Base-by-base conservation (phyloP, 352 stramenopile genomes). In the Aphanomyces stellatus region DNA sequence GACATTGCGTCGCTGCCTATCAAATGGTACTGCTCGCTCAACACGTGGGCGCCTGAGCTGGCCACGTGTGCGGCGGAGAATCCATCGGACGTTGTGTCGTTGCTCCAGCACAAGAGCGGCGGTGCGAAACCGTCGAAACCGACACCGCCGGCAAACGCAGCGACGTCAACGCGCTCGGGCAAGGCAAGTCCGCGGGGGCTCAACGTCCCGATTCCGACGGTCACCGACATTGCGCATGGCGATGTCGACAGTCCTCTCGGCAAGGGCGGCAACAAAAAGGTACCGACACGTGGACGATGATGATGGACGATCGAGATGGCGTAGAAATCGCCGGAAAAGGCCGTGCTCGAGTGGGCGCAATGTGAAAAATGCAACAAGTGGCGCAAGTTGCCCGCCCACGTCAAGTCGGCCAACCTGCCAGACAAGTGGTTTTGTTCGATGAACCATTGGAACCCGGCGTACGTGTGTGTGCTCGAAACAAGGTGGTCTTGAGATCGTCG, bases 281-380 rank as follows among this genome's bases (percentile, higher is more conserved):
- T 51, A 34, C 11, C n/a, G 31, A 11, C 8, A 37, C 7, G 4
- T 51, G 37, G 8, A 17, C 17, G 2, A 34, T 27, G 33, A 41
- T 27, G 31, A 17, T 37, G 17, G 5, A 2, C 1, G 4, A 8
- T 61, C 17, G n/a, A 31, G 17, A 27, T 61, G 1, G 35, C 11
- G 8, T 41, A 22, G 19, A 57, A 53, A 49, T 15, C 37, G 7
- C 55, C 55, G 19, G 37, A 57, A 34, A 68, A 57, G n/a, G n/a
- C 60, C 3, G 83, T 94, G 35, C 65, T 92, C n/a, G 83, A 94
- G 74, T 99, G 96, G 96, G 96, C 96, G 0, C 88, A 98, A 72
- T 99, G 96, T 74, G 96, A 99, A 62, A 88, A 88, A 60, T 99
- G 96, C 78, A 85, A 91, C 56, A 98, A 98, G 73, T 99, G 96